A percentile compares a stretch with the other conserved stretches of the same genome.
phyloP scores from a whole-genome alignment of 1,284 basidiomycete genomes.

The Puccinia horiana region DNA sequence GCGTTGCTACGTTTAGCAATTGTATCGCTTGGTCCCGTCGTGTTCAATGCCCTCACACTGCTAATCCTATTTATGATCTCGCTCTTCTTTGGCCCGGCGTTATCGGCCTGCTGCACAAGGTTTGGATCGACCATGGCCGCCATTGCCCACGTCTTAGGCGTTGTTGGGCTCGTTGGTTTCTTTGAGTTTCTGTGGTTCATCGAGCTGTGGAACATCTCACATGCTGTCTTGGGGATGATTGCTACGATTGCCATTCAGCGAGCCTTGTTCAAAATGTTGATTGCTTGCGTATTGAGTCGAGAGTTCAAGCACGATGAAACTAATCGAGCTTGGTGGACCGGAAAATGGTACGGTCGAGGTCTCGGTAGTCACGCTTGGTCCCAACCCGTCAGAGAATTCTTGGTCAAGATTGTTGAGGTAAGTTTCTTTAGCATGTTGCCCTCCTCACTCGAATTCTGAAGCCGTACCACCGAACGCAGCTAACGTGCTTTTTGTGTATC shows the following conservation, averaged over 20 bases:
- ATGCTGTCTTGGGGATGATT: conserved; percentile 80
- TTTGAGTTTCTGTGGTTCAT: conserved; percentile 98
- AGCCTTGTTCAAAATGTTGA: conserved; percentile 85
- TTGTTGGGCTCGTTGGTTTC: conserved; percentile 81
- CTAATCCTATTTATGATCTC: conserved; percentile 84
- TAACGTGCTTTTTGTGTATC: not conserved
- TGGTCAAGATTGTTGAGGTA: conserved; percentile 89
- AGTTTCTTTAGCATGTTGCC: not conserved
- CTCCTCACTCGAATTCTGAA: not conserved
- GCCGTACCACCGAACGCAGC: not conserved
- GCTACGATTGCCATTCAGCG: conserved; percentile 84
- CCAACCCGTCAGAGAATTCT: conserved; percentile 87
- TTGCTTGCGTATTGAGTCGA: conserved; percentile 84
- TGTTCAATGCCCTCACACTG: conserved; percentile 88
- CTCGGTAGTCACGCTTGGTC: conserved; percentile 83
- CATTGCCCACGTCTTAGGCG: conserved; percentile 76
- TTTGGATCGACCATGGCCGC: conserved; percentile 89
- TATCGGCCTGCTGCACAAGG: conserved; percentile 66
- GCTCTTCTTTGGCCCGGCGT: conserved; percentile 48
- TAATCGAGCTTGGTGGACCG: conserved; percentile 96
- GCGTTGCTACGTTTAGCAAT: conserved; percentile 89
- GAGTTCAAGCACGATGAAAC: conserved; percentile 98
- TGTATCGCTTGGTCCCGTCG: conserved; percentile 88
- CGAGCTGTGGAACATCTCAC: conserved; percentile 85
- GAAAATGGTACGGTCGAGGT: conserved; percentile 90